A percentile compares a stretch with the other conserved stretches of the same genome.
Evolutionary conservation across 305 asterid species (phyloP).

Genomic region (Caryopteris hybrid): DNA sequence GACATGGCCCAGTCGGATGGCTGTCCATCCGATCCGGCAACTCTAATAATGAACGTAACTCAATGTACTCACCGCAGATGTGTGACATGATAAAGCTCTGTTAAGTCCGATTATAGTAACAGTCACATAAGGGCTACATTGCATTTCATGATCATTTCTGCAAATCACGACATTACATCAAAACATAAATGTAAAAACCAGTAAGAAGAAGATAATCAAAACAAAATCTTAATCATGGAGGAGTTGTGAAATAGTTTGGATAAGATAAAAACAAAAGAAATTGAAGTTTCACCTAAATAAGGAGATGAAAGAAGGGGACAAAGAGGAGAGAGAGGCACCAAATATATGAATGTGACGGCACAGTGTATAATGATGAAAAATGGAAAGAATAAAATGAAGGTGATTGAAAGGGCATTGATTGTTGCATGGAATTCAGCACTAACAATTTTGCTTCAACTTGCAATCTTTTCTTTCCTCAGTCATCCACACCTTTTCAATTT

Average conservation of each 20-base stretch:
- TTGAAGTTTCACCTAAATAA: conserved; percentile 26
- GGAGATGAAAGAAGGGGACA: conserved; percentile 24
- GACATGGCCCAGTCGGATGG: too few relatives aligned
- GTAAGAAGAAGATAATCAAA: too few relatives aligned
- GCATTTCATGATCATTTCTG: background rate
- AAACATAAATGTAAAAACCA: background rate
- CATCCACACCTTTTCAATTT: conserved; percentile 13
- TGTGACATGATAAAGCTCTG: too few relatives aligned
- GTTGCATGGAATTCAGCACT: conserved; percentile 95
- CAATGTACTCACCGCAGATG: too few relatives aligned
- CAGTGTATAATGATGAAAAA: conserved; percentile 51
- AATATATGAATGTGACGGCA: conserved; percentile 30
- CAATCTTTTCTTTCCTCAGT: conserved; percentile 33
- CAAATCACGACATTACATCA: background rate
- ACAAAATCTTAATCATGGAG: background rate
- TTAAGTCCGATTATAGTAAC: too few relatives aligned
- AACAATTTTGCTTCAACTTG: conserved; percentile 50
- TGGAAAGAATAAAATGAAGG: conserved; percentile 30
- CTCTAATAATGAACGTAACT: too few relatives aligned
- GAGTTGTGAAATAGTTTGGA: background rate
- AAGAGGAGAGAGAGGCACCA: conserved; percentile 50
- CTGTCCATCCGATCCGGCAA: too few relatives aligned
- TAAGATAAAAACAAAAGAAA: background rate
- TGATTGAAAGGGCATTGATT: conserved; percentile 63
- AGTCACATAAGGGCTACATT: background rate